phyloP scores from a whole-genome alignment of 2,329 filamentous ascomycete genomes.

The Penicillium palitans region DNA sequence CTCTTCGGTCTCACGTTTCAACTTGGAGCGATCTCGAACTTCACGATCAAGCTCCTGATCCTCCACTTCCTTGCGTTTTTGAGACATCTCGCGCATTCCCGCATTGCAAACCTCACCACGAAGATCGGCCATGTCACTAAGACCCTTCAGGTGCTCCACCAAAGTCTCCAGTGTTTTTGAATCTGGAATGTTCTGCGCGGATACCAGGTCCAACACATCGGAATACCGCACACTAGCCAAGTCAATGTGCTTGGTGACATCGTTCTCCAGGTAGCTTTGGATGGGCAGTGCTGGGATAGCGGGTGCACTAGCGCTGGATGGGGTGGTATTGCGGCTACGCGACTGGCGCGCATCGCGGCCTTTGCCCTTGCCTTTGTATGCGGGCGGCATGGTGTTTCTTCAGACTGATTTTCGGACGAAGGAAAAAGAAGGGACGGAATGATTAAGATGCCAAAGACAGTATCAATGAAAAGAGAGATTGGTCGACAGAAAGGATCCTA shows the following conservation, averaged over 20 bases:
- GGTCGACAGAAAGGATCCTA: conserved; percentile 14
- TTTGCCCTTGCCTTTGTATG: conserved; percentile 55
- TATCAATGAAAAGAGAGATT: conserved; percentile 7
- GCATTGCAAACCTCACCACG: conserved; percentile 60
- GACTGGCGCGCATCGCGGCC: conserved; percentile 54
- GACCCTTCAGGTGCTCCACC: conserved; percentile 55
- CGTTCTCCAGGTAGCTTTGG: conserved; percentile 58
- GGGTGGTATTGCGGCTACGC: conserved; percentile 64
- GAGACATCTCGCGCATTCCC: conserved; percentile 59
- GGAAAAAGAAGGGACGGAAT: background rate
- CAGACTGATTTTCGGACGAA: background rate
- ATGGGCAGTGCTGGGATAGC: conserved; percentile 37
- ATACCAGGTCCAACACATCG: conserved; percentile 58
- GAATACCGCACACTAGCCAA: conserved; percentile 55
- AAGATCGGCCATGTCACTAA: conserved; percentile 59
- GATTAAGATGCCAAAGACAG: background rate
- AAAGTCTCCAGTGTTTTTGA: conserved; percentile 51
- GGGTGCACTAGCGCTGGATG: conserved; percentile 55
- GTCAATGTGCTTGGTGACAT: conserved; percentile 50
- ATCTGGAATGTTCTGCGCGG: conserved; percentile 51
- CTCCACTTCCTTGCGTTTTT: conserved; percentile 59
- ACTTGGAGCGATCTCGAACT: conserved; percentile 50
- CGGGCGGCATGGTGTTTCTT: conserved; percentile 42
- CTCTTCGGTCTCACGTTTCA: conserved; percentile 49
- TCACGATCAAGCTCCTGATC: conserved; percentile 52